A percentile compares a stretch with the other conserved stretches of the same genome.
phyloP scores from a whole-genome alignment of 345 rosid species.

The Clausena lansium region DNA sequence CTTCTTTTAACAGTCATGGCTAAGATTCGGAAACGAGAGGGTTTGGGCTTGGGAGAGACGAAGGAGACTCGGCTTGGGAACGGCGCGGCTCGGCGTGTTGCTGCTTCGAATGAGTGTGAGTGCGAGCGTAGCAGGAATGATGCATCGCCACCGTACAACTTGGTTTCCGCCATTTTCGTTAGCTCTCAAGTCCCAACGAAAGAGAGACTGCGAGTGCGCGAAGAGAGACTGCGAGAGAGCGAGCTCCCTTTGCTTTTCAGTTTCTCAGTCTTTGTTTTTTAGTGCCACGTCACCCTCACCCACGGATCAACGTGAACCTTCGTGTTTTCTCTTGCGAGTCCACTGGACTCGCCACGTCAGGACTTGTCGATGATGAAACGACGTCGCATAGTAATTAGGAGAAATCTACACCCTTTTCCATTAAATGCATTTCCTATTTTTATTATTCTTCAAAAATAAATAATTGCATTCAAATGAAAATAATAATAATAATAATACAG shows the following conservation, averaged over 20 bases:
- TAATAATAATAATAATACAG: too few species aligned
- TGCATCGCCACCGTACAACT: conserved; percentile 13
- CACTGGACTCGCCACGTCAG: too few species aligned
- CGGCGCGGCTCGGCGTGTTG: conserved; percentile 16
- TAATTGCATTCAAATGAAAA: too few species aligned
- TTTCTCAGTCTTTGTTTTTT: too few species aligned
- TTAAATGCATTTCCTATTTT: too few species aligned
- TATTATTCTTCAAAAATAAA: too few species aligned
- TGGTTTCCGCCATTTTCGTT: conserved; percentile 31
- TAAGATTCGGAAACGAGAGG: conserved; percentile 24
- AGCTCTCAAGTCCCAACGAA: not conserved
- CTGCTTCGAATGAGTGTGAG: not conserved
- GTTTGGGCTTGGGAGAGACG: conserved; percentile 12
- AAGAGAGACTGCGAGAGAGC: too few species aligned
- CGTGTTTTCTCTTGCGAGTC: not conserved
- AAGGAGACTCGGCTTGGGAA: conserved; percentile 26
- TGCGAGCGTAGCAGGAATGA: conserved; percentile 16
- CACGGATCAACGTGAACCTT: not conserved
- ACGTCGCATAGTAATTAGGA: too few species aligned
- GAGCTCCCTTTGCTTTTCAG: too few species aligned
- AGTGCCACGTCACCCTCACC: too few species aligned
- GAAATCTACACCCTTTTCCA: too few species aligned
- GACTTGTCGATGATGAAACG: too few species aligned
- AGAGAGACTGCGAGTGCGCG: not conserved
- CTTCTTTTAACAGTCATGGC: conserved; percentile 68